These are phyloP conservation scores for Glomus cerebriforme DNA, from an alignment of 192 early-diverging fungal genomes.

Conservation along the genomic window DNA sequence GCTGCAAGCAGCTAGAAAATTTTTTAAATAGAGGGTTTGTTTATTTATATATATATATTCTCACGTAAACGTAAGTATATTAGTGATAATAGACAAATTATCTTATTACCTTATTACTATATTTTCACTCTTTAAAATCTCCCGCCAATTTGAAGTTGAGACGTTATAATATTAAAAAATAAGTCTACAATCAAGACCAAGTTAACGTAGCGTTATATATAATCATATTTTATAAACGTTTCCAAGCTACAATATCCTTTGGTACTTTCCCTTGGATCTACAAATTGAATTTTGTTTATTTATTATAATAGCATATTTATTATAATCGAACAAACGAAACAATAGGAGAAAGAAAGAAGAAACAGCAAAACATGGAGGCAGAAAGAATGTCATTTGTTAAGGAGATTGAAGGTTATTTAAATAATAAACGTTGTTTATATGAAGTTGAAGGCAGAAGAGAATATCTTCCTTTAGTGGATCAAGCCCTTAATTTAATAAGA, in stretches of 20 bases:
- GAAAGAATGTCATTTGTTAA: not conserved
- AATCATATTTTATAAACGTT: too few species aligned
- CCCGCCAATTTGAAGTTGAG: too few species aligned
- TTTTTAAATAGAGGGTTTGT: not conserved
- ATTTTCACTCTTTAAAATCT: too few species aligned
- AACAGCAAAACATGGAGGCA: not conserved
- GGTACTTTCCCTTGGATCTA: not conserved
- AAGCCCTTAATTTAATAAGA: not conserved
- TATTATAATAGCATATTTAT: too few species aligned
- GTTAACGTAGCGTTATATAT: too few species aligned
- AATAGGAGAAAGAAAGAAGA: not conserved
- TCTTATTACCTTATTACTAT: too few species aligned
- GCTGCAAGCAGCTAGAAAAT: not conserved
- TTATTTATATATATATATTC: not conserved
- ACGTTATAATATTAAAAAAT: too few species aligned
- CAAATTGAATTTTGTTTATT: not conserved
- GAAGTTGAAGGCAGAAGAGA: conserved; percentile 14
- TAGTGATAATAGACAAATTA: too few species aligned
- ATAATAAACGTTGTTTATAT: conserved; percentile 14
- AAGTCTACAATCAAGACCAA: too few species aligned
- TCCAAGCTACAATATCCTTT: too few species aligned
- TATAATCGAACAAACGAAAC: too few species aligned
- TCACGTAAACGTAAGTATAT: not conserved
- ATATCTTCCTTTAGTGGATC: conserved; percentile 15
- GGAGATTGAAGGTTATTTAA: conserved; percentile 7